Percentiles rank a stretch among this genome's conserved stretches.
phyloP scores from a whole-genome alignment of 2,329 filamentous ascomycete species.

The Plenodomus tracheiphilus region DNA sequence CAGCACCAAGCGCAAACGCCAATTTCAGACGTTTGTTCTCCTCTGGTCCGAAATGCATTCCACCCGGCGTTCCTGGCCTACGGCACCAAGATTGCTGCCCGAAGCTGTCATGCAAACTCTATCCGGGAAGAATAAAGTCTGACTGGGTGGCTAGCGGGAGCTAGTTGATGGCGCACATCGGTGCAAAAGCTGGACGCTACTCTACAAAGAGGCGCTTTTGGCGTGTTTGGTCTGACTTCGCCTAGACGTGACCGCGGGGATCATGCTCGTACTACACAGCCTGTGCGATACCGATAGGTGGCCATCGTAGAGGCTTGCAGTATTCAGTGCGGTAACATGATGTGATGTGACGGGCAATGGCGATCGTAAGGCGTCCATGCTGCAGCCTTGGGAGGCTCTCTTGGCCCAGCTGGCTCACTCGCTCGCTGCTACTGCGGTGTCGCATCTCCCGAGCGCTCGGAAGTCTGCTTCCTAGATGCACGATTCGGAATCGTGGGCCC shows the following conservation, averaged over 20 bases:
- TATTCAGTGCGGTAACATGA: too few relatives aligned
- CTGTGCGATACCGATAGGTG: neutral
- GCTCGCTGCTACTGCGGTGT: neutral
- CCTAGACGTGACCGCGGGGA: constrained; percentile 2
- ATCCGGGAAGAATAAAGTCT: neutral
- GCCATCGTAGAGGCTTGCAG: neutral
- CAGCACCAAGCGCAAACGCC: neutral
- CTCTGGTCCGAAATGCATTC: neutral
- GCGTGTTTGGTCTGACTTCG: constrained; percentile 9
- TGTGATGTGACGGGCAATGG: neutral
- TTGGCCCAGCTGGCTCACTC: neutral
- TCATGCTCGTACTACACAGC: neutral
- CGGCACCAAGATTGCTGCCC: neutral
- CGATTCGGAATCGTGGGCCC: neutral
- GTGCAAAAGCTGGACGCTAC: neutral
- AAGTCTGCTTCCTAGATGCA: neutral
- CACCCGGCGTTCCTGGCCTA: neutral
- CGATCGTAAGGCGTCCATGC: neutral
- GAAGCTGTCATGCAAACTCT: neutral
- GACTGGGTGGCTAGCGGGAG: constrained; percentile 20
- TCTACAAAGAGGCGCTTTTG: neutral
- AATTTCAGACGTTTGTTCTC: neutral
- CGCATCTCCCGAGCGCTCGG: neutral
- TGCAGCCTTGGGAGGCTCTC: neutral
- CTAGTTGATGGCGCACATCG: constrained; percentile 6